Conservation (phyloP, 1,284 basidiomycete genomes). For the Lignosus rhinocerotis region DNA sequence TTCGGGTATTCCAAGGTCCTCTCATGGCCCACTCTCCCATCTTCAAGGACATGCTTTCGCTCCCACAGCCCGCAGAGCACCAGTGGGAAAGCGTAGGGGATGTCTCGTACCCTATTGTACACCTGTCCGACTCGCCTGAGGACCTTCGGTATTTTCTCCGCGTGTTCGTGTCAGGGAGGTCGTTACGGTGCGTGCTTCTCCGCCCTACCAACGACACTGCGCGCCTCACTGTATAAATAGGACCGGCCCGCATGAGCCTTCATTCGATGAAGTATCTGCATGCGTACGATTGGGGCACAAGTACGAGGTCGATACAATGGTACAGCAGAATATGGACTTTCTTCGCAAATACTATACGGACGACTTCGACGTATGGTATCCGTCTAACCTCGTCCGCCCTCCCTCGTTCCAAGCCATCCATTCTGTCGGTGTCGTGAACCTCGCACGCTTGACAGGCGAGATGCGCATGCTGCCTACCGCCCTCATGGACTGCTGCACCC, state of each 20-base stretch:
- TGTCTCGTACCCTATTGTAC: slow-evolving; percentile 1
- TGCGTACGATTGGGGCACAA: slow-evolving; percentile 24
- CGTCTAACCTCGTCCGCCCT: slow-evolving; percentile 15
- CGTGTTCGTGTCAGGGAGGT: slow-evolving; percentile 11
- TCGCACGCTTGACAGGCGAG: slow-evolving; percentile 16
- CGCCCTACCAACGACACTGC: neutral
- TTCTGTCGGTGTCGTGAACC: slow-evolving; percentile 21
- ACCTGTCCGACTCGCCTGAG: slow-evolving; percentile 13
- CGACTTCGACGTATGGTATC: slow-evolving; percentile 19
- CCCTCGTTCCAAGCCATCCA: slow-evolving; percentile 8
- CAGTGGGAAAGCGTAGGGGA: neutral
- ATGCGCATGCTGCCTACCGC: slow-evolving; percentile 17
- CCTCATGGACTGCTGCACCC: slow-evolving; percentile 25
- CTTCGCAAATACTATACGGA: slow-evolving; percentile 19
- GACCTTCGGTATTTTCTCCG: slow-evolving; percentile 19
- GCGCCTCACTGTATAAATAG: neutral
- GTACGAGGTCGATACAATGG: slow-evolving; percentile 19
- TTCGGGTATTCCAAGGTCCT: slow-evolving; percentile 4
- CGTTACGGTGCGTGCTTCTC: slow-evolving; percentile 9
- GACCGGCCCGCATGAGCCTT: slow-evolving; percentile 7
- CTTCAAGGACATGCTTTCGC: slow-evolving; percentile 3
- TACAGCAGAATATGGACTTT: slow-evolving; percentile 16
- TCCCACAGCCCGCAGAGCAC: neutral
- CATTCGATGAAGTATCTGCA: slow-evolving; percentile 17
- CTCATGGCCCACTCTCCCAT: slow-evolving; percentile 1